Base-by-base conservation (phyloP, 2,329 filamentous ascomycete species). In the Zymoseptoria passerinii region DNA sequence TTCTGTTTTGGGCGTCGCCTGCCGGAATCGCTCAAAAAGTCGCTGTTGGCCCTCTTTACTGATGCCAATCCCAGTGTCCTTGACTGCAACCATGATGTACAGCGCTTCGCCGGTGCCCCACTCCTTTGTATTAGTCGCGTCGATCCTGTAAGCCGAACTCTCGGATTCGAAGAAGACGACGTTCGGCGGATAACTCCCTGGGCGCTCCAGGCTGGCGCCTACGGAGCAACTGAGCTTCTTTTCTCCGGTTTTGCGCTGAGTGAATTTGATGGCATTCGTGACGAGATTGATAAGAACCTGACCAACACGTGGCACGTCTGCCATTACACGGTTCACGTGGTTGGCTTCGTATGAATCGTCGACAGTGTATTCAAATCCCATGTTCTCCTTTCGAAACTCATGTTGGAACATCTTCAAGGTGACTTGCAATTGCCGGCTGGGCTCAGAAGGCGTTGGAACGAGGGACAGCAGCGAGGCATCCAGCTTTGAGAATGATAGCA, bases 51-150 rank as follows among this genome's bases (percentile, higher is more conserved):
- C 71, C 13, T 76, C 71, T 16, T 61, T 57, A 53, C 67, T 72
- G 56, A 78, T 77, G 1, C 50, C 50, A 4, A 52, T 52, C 70
- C 68, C 72, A 27, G 73, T 75, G 52, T 78, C 76, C 54, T 72
- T 73, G 18, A 77, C 74, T 2, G 75, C 75, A 1, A 77, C 71
- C 72, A 76, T 73, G n/a, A 78, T 65, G 58, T 76, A 78, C 8
- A 77, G 56, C 1, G 67, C 50, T 0, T 71, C 65, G 1, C 75
- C 75, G 4, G 64, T 60, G 0, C 75, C 75, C 76, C 76, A 78
- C 20, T 77, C 76, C 0, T 66, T 60, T 3, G 66, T 70, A 57
- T 70, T 71, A 1, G 76, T 78, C 0, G 72, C 72, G 59, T 78
- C 75, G 19, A 76, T 70, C 8, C 73, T 72, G 20, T 73, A 72